Percentiles rank a stretch among this genome's conserved stretches.
Evolutionary conservation across 257 asterid species (phyloP).

Genomic region (Penstemon newberryi): DNA sequence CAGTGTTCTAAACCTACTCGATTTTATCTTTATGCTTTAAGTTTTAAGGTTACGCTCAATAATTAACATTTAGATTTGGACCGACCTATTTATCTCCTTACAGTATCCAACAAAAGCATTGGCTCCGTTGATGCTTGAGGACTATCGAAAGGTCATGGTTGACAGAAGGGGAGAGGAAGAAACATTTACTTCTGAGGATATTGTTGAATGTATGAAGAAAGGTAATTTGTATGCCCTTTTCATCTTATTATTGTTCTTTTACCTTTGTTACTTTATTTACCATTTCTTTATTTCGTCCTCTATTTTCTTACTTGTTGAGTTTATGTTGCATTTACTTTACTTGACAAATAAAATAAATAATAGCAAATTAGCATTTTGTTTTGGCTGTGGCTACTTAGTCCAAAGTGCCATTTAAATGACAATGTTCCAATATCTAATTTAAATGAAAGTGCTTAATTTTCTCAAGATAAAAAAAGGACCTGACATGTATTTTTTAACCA

Average conservation of each 20-base stretch:
- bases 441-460: neutral
- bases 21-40: neutral
- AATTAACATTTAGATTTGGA: neutral
- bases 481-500: neutral
- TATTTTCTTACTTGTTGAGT: neutral
- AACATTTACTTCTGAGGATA: constrained; percentile 71
- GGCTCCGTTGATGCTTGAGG: constrained; percentile 88
- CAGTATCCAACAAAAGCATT: constrained; percentile 97
- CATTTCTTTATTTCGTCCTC: neutral
- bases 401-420: neutral
- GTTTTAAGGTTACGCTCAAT: neutral
- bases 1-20: neutral
- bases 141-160: constrained; percentile 79
- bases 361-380: neutral
- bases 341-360: neutral
- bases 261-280: neutral
- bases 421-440: too few species aligned
- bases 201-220: constrained; percentile 75
- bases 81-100: constrained; percentile 5
- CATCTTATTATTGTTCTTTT: neutral
- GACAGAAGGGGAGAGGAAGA: constrained; percentile 85
- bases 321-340: neutral
- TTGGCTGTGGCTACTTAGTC: neutral
- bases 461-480: neutral
- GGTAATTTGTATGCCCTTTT: constrained; percentile 37